Percentiles rank a stretch among this genome's conserved stretches.
phyloP scores from a whole-genome alignment of 2,329 filamentous ascomycete species.

The Teratosphaeria viscida region DNA sequence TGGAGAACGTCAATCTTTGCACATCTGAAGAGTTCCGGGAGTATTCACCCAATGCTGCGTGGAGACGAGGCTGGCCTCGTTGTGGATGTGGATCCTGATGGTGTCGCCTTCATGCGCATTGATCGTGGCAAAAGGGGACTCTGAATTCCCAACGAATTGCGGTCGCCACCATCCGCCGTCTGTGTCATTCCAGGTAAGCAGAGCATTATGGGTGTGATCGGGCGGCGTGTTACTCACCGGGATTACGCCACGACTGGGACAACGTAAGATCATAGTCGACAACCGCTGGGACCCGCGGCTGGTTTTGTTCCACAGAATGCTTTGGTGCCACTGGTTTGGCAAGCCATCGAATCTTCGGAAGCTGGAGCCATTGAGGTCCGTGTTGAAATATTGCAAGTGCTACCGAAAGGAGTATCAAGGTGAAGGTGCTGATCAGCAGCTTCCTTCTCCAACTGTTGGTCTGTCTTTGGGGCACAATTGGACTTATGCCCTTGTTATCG shows the following conservation, averaged over 20 bases:
- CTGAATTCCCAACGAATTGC: not conserved
- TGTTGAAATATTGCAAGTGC: not conserved
- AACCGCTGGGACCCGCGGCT: not conserved
- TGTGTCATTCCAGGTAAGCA: not conserved
- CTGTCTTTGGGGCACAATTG: not conserved
- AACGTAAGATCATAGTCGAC: not conserved
- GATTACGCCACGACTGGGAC: not conserved
- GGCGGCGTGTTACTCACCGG: not conserved
- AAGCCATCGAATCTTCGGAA: not conserved
- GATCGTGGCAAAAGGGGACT: not conserved
- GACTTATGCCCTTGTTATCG: not conserved
- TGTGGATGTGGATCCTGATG: not conserved
- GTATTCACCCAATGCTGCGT: not conserved
- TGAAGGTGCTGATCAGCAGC: not conserved
- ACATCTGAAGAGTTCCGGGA: not conserved
- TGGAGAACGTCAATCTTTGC: not conserved
- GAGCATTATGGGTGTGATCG: not conserved
- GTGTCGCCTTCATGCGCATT: not conserved
- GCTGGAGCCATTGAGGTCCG: not conserved
- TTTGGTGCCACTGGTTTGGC: not conserved
- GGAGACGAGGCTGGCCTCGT: not conserved
- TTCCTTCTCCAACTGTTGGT: not conserved
- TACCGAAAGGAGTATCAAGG: not conserved
- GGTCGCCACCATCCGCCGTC: not conserved
- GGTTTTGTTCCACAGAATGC: not conserved